These are phyloP conservation scores for Sequoiadendron giganteum DNA, from an alignment of 75 land plant species.

Conservation along the genomic window DNA sequence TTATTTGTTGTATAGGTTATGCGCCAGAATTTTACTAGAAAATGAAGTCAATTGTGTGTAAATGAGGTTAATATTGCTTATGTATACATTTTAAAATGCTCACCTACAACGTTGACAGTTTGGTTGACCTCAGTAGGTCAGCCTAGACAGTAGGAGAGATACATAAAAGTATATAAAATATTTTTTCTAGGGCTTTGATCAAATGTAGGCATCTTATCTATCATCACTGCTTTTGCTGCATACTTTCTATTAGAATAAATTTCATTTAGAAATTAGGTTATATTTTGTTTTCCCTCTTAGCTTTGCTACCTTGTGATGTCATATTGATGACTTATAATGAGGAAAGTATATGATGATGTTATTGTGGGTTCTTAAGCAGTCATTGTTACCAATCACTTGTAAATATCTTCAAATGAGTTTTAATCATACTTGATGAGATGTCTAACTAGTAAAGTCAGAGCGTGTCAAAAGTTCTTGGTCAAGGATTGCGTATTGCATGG, in stretches of 20 bases:
- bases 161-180: too few species aligned
- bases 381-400: neutral
- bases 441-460: neutral
- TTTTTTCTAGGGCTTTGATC: neutral
- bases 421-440: neutral
- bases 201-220: neutral
- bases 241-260: neutral
- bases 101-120: neutral
- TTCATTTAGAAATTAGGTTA: neutral
- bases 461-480: neutral
- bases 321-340: neutral
- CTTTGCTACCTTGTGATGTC: neutral
- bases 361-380: neutral
- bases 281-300: neutral
- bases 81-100: neutral
- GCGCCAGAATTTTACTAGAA: neutral
- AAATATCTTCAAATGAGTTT: neutral
- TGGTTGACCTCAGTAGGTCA: neutral
- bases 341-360: too few species aligned
- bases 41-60: neutral
- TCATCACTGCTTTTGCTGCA: neutral
- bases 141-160: neutral
- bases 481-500: neutral
- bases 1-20: neutral
- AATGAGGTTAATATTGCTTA: neutral